Evolutionary conservation across 2,329 filamentous ascomycete genomes (phyloP), one percentile per base, ranked within the genome.

Genomic region (Ceratocystis diversiconidia): DNA sequence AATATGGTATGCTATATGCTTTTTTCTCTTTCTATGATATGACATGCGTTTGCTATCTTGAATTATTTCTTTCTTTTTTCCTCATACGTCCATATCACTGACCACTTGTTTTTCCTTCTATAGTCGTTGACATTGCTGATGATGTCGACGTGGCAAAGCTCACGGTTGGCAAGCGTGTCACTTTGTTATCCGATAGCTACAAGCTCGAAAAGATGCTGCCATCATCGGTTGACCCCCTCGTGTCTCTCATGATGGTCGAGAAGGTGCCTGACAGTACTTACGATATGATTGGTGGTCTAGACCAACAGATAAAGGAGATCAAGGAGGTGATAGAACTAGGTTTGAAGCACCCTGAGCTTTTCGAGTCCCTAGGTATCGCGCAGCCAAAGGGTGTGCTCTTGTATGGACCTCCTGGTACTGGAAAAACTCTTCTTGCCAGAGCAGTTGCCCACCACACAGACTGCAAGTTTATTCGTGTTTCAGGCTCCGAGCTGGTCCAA

Each of bases 241-340:
- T 99, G 66, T 99, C 94, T 44, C 89, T 99, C 75, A 99, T 99
- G 94, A 99, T 99, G 94, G 94, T 99, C 63, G 94, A 99, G 76
- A 99, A 99, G 82, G 94, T 99, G 17, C 94, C 94, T 17, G 94
- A 99, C 81, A 96, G 91, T 79, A 99, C 94, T 74, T 99, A 99
- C 81, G 94, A 99, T 79, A 99, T 99, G 94, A 99, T 99, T 75
- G 94, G 94, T 78, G 94, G 94, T 70, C 80, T 99, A 69, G 94
- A 99, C 75, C 92, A 99, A 76, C 94, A 99, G 75, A 97, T 99
- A 80, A 97, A 99, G 80, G 94, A 99, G 76, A 99, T 99, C 82
- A 99, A 99, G 79, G 94, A 99, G 78, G 94, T 99, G 72, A 97
- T 99, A 75, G 94, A 99, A 80, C 87, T 99, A 57, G 94, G 94